These are phyloP conservation scores for Turritis glabra DNA, from an alignment of 345 rosid genomes.

Conservation along the genomic window DNA sequence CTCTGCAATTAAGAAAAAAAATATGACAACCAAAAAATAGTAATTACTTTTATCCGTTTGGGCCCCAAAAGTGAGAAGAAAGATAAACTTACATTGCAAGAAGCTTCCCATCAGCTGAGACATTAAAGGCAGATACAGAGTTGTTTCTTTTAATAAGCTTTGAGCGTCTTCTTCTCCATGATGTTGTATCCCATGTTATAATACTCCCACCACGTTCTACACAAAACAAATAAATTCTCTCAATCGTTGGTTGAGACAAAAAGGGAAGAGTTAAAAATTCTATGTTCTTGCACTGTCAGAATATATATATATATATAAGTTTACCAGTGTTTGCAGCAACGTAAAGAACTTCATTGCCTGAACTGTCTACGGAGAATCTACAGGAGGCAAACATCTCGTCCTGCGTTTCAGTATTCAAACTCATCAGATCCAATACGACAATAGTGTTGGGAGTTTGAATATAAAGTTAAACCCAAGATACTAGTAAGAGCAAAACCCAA, in stretches of 20 bases:
- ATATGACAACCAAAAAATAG: not conserved
- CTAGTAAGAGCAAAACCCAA: not conserved
- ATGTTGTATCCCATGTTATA: too few species aligned
- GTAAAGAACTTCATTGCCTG: conserved; percentile 53
- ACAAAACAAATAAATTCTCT: too few species aligned
- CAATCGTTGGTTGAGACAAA: not conserved
- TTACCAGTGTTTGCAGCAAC: conserved; percentile 80
- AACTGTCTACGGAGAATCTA: conserved; percentile 60
- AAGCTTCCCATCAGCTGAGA: conserved; percentile 79
- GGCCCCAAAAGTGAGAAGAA: not conserved
- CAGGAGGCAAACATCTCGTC: conserved; percentile 81
- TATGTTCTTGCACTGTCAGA: conserved; percentile 4
- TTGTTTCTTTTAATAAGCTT: conserved; percentile 57
- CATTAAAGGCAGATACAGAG: conserved; percentile 63
- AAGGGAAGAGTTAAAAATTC: not conserved
- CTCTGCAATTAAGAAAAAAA: too few species aligned
- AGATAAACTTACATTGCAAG: conserved; percentile 59
- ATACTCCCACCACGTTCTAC: too few species aligned
- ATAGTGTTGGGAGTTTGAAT: not conserved
- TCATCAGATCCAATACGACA: conserved; percentile 27
- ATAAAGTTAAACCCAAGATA: too few species aligned
- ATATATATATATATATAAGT: too few species aligned
- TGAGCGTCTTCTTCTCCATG: conserved; percentile 53
- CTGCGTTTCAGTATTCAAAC: conserved; percentile 42
- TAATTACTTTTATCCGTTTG: not conserved